Evolutionary conservation across 208 protist genomes (phyloP).

Genomic region (Wallacemonas sp.): DNA sequence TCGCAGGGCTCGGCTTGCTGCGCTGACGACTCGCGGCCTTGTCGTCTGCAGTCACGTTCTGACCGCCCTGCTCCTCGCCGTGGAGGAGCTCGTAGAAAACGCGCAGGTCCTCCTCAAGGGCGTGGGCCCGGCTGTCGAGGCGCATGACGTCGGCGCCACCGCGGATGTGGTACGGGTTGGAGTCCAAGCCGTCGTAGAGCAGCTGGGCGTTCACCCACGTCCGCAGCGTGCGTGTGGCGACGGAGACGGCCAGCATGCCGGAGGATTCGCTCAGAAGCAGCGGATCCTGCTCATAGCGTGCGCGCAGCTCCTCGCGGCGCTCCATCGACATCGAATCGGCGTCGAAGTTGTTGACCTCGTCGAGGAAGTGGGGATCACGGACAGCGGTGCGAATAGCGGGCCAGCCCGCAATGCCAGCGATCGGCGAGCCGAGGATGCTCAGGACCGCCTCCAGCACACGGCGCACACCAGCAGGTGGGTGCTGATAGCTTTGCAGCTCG

Average conservation of each 20-base stretch:
- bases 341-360: slow-evolving; percentile 7
- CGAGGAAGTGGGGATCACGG: slow-evolving; percentile 12
- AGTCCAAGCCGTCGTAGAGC: slow-evolving; percentile 10
- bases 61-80: background rate
- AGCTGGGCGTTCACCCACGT: slow-evolving; percentile 13
- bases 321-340: slow-evolving; percentile 5
- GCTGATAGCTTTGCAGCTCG: slow-evolving; percentile 17
- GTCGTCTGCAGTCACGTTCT: background rate
- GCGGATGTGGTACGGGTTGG: slow-evolving; percentile 8
- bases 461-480: slow-evolving; percentile 8
- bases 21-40: no score
- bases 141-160: slow-evolving; percentile 3
- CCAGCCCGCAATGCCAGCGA: slow-evolving; percentile 8
- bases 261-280: slow-evolving; percentile 10
- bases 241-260: slow-evolving; percentile 9
- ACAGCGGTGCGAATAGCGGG: slow-evolving; percentile 9
- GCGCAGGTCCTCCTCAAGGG: slow-evolving; percentile 1
- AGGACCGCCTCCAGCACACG: slow-evolving; percentile 16
- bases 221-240: slow-evolving; percentile 7
- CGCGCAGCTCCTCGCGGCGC: slow-evolving; percentile 8
- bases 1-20: background rate
- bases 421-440: slow-evolving; percentile 12
- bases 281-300: slow-evolving; percentile 5
- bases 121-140: slow-evolving; percentile 9
- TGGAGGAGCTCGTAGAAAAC: slow-evolving; percentile 8